These are phyloP conservation scores for Seiridium unicorne DNA, from an alignment of 2,329 filamentous ascomycete species.

Conservation along the genomic window DNA sequence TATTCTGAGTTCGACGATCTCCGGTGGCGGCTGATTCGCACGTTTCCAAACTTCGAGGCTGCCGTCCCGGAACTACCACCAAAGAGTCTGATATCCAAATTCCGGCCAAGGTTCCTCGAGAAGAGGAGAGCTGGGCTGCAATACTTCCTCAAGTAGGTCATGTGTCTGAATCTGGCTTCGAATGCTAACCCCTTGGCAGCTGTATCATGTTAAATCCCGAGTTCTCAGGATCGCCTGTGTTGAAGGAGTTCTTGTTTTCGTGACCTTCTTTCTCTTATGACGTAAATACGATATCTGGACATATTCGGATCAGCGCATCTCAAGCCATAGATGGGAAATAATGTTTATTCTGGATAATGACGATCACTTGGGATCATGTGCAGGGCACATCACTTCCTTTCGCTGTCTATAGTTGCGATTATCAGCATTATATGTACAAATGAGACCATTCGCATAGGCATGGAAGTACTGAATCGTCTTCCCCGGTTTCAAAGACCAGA, in stretches of 20 bases:
- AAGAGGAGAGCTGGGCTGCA: slow-evolving; percentile 77
- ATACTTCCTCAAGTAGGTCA: slow-evolving; percentile 86
- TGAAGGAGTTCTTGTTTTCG: slow-evolving; percentile 86
- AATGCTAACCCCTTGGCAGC: slow-evolving; percentile 39
- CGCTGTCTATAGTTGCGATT: neutral
- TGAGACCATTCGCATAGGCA: neutral
- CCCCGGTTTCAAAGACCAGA: too few relatives aligned
- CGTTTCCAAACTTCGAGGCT: slow-evolving; percentile 80
- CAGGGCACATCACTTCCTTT: neutral
- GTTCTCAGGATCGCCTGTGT: slow-evolving; percentile 84
- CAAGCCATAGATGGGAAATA: neutral
- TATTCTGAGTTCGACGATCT: slow-evolving; percentile 95
- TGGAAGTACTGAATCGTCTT: neutral
- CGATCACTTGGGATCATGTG: neutral
- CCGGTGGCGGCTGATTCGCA: slow-evolving; percentile 67
- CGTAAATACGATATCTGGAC: neutral
- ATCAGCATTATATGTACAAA: neutral
- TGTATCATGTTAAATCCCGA: slow-evolving; percentile 91
- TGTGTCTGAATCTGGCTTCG: neutral
- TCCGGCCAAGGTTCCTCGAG: slow-evolving; percentile 82
- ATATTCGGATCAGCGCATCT: neutral
- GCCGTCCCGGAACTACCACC: slow-evolving; percentile 89
- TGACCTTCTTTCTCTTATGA: slow-evolving; percentile 25
- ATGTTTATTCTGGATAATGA: neutral
- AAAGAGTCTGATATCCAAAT: slow-evolving; percentile 87